Base-by-base conservation (phyloP, 495 filamentous ascomycete genomes). In the Penicillium diatomitis region DNA sequence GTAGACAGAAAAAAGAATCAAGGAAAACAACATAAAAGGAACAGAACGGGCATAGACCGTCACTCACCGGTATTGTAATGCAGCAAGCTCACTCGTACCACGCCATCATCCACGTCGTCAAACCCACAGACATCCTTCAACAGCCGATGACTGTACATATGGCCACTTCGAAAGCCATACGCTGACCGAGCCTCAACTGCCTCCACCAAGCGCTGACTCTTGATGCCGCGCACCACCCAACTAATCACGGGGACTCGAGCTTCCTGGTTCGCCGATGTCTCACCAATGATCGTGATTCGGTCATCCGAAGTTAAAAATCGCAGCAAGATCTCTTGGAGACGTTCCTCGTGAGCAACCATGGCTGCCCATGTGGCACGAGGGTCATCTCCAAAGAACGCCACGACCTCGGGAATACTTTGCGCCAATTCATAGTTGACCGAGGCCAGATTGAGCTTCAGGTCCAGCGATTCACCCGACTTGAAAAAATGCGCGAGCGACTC, bases 51-150 rank as follows among this genome's bases (percentile, higher is more conserved):
- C 48, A 47, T 10, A 31, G 11, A 38, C 44, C 38, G 3, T 6
- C 43, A 72, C 77, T 75, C 56, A 82, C 83, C 66, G 5, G 80
- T 87, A 58, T 88, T 90, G 67, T 88, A 88, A 69, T 87, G 84
- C 62, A 84, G 75, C 69, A 86, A 70, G 55, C 77, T 83, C 34
- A 87, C 81, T 60, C 85, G 76, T 10, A 86, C 74, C 12, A 88
- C 80, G 2, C 83, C 85, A 51, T 83, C 79, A 37, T 70, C 60
- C 36, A 60, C 50, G 52, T 66, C 60, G 35, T 51, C 73, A 47
- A 86, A 52, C 2, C 75, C 75, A 31, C 87, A 60, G 6, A 84
- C 64, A n/a, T 84, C 77, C 37, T 73, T 53, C 7, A 81, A 64
- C 57, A 88, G 56, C 50, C 83, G 61, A 47, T 80, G 71, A 43